A percentile compares a stretch with the other conserved stretches of the same genome.
Conservation (phyloP, 116 monocot genomes). For the Cymodocea nodosa region DNA sequence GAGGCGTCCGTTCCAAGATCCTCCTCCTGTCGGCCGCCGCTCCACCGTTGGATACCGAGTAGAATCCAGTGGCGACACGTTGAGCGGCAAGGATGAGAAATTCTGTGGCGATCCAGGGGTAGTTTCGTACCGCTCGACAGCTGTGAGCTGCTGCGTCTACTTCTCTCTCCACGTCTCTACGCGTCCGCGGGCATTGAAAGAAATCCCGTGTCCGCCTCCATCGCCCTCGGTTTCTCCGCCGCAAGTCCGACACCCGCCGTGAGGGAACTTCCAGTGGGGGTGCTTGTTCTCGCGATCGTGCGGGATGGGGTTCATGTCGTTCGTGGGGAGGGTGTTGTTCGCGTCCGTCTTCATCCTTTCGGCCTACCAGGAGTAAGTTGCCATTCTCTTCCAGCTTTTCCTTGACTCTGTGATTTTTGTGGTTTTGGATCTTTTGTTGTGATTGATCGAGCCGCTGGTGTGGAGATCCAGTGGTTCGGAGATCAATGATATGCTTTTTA, state of each 20-base stretch:
- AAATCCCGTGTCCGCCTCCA: background rate
- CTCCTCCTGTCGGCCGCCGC: no score
- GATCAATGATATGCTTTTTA: no score
- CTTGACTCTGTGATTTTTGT: background rate
- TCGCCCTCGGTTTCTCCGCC: slow-evolving; percentile 6
- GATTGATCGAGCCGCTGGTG: background rate
- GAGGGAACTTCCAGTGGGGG: background rate
- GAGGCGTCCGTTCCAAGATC: no score
- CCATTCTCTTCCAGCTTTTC: background rate
- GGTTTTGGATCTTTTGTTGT: background rate
- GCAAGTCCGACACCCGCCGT: background rate
- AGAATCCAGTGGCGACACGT: no score
- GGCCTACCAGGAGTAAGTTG: slow-evolving; percentile 70
- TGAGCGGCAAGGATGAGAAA: background rate
- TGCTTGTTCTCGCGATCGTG: background rate
- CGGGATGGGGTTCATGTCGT: slow-evolving; percentile 61
- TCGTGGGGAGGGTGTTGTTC: slow-evolving; percentile 72
- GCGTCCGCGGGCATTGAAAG: background rate
- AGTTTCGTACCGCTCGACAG: background rate
- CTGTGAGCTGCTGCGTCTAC: background rate
- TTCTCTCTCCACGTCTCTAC: no score
- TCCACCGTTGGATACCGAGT: no score
- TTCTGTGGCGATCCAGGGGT: background rate
- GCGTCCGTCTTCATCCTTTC: slow-evolving; percentile 76
- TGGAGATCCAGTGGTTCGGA: background rate